Conservation (phyloP, 106 monocot species). For the Xerophyta viscosa region DNA sequence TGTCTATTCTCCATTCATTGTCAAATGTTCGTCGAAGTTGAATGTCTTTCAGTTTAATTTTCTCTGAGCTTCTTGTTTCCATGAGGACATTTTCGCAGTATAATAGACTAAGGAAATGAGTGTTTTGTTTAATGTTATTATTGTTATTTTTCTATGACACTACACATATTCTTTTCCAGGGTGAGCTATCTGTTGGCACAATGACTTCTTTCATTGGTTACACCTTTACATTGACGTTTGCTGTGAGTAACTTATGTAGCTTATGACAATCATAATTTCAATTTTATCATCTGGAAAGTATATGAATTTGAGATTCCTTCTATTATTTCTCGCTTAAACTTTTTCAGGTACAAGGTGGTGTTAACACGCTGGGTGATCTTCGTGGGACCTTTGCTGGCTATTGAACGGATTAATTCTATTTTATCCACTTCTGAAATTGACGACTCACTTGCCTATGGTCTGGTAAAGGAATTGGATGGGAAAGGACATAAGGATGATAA, state of each 20-base stretch:
- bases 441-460: conserved; percentile 70
- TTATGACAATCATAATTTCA: too few species aligned
- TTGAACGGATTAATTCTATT: conserved; percentile 83
- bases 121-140: too few species aligned
- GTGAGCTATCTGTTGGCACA: conserved; percentile 82
- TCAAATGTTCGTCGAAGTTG: too few species aligned
- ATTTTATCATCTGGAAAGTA: too few species aligned
- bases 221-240: conserved; percentile 97
- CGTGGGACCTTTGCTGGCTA: conserved; percentile 74
- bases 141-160: too few species aligned
- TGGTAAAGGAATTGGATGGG: conserved; percentile 49
- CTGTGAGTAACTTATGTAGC: conserved; percentile 51
- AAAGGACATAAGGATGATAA: conserved; percentile 22
- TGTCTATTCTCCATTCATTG: too few species aligned
- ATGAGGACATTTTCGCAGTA: too few species aligned
- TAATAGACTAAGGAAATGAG: too few species aligned
- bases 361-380: conserved; percentile 94
- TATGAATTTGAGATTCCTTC: neutral
- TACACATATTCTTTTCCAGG: conserved; percentile 60
- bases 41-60: too few species aligned
- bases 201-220: conserved; percentile 99
- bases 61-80: too few species aligned
- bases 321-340: neutral
- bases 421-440: conserved; percentile 61
- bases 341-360: conserved; percentile 92